phyloP scores from a whole-genome alignment of 352 stramenopile species.

The Plasmopara viticola region DNA sequence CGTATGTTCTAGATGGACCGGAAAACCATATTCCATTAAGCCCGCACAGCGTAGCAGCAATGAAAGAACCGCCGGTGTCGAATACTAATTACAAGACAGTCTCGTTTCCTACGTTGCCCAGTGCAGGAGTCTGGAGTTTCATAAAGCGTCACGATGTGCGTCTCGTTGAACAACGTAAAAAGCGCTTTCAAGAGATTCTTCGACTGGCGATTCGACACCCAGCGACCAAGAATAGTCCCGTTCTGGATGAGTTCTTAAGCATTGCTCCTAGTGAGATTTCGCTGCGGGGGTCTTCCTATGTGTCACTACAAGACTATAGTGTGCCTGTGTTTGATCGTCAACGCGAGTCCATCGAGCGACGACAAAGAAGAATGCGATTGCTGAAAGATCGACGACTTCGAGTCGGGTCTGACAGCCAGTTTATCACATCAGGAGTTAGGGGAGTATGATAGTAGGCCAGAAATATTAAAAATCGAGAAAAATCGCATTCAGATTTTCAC shows the following conservation, averaged over 20 bases:
- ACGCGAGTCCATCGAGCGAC: constrained; percentile 71
- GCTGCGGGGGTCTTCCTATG: constrained; percentile 73
- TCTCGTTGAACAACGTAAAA: constrained; percentile 75
- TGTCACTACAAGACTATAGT: constrained; percentile 71
- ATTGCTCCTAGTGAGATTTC: constrained; percentile 63
- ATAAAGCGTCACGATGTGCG: constrained; percentile 75
- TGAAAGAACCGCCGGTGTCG: constrained; percentile 26
- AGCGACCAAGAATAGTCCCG: constrained; percentile 50
- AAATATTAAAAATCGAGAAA: too few relatives aligned
- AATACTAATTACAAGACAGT: constrained; percentile 40
- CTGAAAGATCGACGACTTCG: constrained; percentile 57
- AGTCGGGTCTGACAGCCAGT: constrained; percentile 29
- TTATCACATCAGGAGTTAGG: constrained; percentile 14
- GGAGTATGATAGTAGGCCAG: constrained; percentile 15
- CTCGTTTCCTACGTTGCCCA: constrained; percentile 56
- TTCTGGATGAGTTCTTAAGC: constrained; percentile 72
- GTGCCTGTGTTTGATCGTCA: constrained; percentile 70
- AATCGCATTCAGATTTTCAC: too few relatives aligned
- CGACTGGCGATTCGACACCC: constrained; percentile 69
- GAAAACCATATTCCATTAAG: constrained; percentile 42
- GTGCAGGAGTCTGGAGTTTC: constrained; percentile 74
- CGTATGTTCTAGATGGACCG: constrained; percentile 4
- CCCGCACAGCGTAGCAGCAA: constrained; percentile 29
- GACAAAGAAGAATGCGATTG: constrained; percentile 63
- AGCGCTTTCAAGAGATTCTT: constrained; percentile 78